Base-by-base conservation (phyloP, 2,329 filamentous ascomycete genomes). In the Phaeosphaeriaceae sp. region DNA sequence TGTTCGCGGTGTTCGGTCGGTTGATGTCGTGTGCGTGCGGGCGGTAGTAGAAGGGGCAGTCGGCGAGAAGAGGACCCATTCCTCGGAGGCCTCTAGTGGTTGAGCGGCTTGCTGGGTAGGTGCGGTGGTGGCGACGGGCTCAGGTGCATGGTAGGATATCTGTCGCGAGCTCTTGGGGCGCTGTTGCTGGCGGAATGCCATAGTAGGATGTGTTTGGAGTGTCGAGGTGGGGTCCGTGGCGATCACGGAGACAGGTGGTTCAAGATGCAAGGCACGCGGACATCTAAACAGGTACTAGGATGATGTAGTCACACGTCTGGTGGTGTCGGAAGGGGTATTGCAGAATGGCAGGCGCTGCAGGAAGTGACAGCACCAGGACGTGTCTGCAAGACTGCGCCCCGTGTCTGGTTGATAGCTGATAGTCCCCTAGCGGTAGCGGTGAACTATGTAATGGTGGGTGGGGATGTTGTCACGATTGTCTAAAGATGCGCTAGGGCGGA, bases 31-130 rank as follows among this genome's bases (percentile, higher is more conserved):
- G 59, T 86, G 88, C 47, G 89, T 92, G 53, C 89, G 85, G 61
- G 90, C 89, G 21, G 91, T 88, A 9, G 85, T 84, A 1, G 92
- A 92, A n/a, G 71, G 67, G 10, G 78, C 74, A n/a, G 72, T 70
- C 0, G 82, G 82, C 8, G 93, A 92, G 82, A 99, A 99, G 65
- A 99, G 88, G 55, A 98, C 91, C 95, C 95, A 99, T 86, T 97
- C 94, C 78, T 95, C 91, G 13, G 92, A 90, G 65, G 94, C 90
- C 61, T 91, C 88, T 59, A 88, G 80, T 46, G 80, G 73, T 21
- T 81, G 78, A 64, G 82, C 80, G 49, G 72, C 74, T 51, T 77
- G 77, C 35, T 79, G 75, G 49, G 60, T 55, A 40, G 69, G 62
- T 49, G 66, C 65, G 56, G 67, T 63, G 51, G 70, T 65, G 55